Evolutionary conservation across 78 protist species (phyloP).

Genomic region (Dictyostelium intermedium): DNA sequence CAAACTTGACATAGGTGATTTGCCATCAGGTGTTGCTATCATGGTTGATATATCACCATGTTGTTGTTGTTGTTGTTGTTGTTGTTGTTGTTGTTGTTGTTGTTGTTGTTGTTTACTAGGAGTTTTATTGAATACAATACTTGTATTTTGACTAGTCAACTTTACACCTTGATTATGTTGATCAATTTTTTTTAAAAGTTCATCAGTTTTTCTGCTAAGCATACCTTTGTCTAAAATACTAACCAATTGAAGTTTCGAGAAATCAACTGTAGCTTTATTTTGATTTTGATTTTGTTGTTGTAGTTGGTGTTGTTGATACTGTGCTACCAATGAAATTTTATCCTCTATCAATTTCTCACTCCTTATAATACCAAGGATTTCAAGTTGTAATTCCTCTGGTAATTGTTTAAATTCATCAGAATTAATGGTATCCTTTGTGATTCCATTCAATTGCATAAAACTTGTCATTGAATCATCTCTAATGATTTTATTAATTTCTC

Average conservation of each 20-base stretch:
- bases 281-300: background rate
- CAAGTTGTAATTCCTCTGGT: slow-evolving; percentile 63
- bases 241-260: slow-evolving; percentile 35
- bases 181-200: background rate
- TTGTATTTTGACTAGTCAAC: background rate
- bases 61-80: background rate
- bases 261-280: slow-evolving; percentile 27
- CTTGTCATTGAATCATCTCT: background rate
- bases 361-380: slow-evolving; percentile 26
- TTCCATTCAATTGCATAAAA: slow-evolving; percentile 1
- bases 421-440: slow-evolving; percentile 20
- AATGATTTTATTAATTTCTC: background rate
- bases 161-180: background rate
- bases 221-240: slow-evolving; percentile 47
- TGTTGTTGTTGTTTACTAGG: background rate
- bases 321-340: slow-evolving; percentile 11
- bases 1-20: slow-evolving; percentile 9
- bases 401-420: slow-evolving; percentile 14
- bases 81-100: background rate
- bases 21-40: background rate
- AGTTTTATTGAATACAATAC: slow-evolving; percentile 30
- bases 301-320: background rate
- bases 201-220: slow-evolving; percentile 22
- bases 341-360: slow-evolving; percentile 5
- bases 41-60: background rate